Evolutionary conservation across 2,329 filamentous ascomycete genomes (phyloP), one percentile per base, ranked within the genome.

Genomic region (Cercospora sp.): DNA sequence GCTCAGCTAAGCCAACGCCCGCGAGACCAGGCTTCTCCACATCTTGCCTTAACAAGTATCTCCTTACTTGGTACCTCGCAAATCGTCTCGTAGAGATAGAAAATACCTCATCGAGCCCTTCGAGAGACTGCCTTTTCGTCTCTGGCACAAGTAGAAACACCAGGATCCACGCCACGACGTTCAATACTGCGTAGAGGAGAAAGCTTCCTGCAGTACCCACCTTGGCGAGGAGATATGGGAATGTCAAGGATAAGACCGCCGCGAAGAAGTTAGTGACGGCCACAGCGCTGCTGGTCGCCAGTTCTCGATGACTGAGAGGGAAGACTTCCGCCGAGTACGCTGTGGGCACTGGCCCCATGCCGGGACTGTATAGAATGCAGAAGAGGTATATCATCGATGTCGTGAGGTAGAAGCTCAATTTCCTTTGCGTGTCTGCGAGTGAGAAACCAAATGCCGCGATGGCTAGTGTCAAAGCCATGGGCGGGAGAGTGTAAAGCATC

Each of bases 161-260:
- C 78, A 76, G 69, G 32, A 85, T 53, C 81, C 83, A 87, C 37
- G 84, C 85, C 40, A 87, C 81, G 10, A 86, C 69, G 74, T 86
- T 87, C 80, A 85, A 85, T 0, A 78, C 82, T 0, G 85, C 86
- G 72, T 88, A 88, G 80, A 84, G 87, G 3, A 81, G 80, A 69
- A 88, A 74, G 49, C 87, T 86, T 10, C 85, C 85, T 5, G 82
- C 82, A 1, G 84, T 81, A 10, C 79, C 84, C 79, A 87, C 81
- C 7, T 79, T 82, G 9, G 67, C 71, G 18, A 83, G 75, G 76
- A 84, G 82, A n/a, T 80, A 79, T 3, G 84, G 83, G 74, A 85
- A 85, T 0, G 83, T 78, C 62, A 79, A 66, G 60, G 72, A 73
- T 13, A 79, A 74, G 34, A 79, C 67, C 34, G 76, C 77, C 61